Evolutionary conservation across 2,329 filamentous ascomycete genomes (phyloP), one percentile per base, ranked within the genome.

Genomic region (Dothidotthia symphoricarpi): DNA sequence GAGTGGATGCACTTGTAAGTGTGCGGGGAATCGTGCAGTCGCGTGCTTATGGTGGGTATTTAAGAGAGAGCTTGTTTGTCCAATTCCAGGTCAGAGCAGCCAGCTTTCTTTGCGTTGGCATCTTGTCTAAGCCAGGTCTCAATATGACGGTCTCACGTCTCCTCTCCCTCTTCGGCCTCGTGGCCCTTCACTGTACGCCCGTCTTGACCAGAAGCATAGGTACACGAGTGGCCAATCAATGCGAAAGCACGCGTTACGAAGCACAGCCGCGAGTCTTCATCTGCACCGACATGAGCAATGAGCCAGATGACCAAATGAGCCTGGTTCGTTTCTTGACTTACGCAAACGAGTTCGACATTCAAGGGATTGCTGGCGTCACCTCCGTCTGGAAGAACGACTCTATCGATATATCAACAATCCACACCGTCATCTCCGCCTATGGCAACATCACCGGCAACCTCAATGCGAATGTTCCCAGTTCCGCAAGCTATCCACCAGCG

Each of bases 381-480:
- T 49, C 44, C 4, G 39, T 28, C 15, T 47, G 45, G 40, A 37
- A 40, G 25, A 51, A 53, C 31, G 39, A 50, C 29, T 41, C 46
- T 11, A 41, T 47, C 19, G 42, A 50, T 28, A 27, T 31, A 0
- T 32, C 34, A 5, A 42, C 44, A 6, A 59, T 63, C 28, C 38
- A 50, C 11, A 45, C 51, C n/a, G 52, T 59, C 13, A 57, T 59
- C 12, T 29, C 39, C 24, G 59, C 49, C 3, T 66, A 63, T 32
- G 49, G 45, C 17, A 43, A 63, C 3, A 56, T 59, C 7, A 39
- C 50, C 13, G 64, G 70, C 16, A 77, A 73, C 38, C 65, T 79
- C 15, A 59, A 62, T 31, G 31, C 41, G 1, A 71, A 78, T 42
- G 69, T 54, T 0, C 55, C 50, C 10, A 43, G 39, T 4, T 31